Conservation (phyloP, 2,329 filamentous ascomycete species). For the Emmonsiellopsis sp. region DNA sequence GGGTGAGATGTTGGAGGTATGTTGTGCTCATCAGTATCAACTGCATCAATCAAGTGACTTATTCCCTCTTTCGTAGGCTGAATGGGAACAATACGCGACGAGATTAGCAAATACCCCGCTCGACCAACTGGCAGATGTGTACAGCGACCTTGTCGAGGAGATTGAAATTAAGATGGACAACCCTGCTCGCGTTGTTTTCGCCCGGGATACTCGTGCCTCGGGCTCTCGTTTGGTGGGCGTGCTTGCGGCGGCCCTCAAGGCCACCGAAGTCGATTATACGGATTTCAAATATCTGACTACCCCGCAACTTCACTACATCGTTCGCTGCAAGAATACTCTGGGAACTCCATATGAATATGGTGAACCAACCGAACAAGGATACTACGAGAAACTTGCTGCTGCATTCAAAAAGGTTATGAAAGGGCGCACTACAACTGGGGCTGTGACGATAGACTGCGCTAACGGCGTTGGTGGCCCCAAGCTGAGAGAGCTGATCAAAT, state of each 20-base stretch:
- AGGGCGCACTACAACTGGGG: conserved; percentile 62
- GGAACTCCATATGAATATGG: conserved; percentile 82
- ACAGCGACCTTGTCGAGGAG: conserved; percentile 63
- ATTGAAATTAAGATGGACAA: conserved; percentile 64
- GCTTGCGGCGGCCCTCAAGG: conserved; percentile 68
- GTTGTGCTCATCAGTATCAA: conserved; percentile 14
- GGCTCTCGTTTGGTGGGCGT: conserved; percentile 74
- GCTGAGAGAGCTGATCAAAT: conserved; percentile 74
- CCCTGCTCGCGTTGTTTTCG: conserved; percentile 75
- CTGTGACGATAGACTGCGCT: conserved; percentile 82
- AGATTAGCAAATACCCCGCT: conserved; percentile 74
- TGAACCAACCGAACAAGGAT: conserved; percentile 77
- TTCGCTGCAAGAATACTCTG: conserved; percentile 87
- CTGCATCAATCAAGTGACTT: background rate
- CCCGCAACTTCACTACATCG: conserved; percentile 95
- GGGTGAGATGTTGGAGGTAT: conserved; percentile 91
- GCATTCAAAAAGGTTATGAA: conserved; percentile 80
- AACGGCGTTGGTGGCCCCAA: conserved; percentile 96
- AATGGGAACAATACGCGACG: conserved; percentile 87
- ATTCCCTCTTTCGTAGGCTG: conserved; percentile 39
- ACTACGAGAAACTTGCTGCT: conserved; percentile 82
- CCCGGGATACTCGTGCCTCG: conserved; percentile 85
- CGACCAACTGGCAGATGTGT: conserved; percentile 67
- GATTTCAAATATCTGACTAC: conserved; percentile 92
- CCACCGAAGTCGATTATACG: conserved; percentile 61